These are phyloP conservation scores for Boletus huronensis DNA, from an alignment of 768 basidiomycete genomes.

Conservation along the genomic window DNA sequence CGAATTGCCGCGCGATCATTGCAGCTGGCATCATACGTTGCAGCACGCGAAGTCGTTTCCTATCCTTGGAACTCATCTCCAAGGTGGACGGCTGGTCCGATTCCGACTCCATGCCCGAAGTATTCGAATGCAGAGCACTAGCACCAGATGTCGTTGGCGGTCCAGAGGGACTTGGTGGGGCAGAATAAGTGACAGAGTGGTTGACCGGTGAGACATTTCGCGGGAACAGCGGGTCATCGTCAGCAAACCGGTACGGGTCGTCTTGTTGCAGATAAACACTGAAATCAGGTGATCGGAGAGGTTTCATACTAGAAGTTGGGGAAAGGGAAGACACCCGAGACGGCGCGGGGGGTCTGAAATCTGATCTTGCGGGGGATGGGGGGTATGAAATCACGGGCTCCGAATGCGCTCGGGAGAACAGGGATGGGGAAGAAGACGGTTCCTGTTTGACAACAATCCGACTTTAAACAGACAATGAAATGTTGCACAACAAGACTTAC, in stretches of 20 bases:
- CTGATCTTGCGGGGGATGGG: slow-evolving; percentile 4
- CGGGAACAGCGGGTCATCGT: neutral
- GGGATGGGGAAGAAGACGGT: neutral
- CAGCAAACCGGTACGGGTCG: slow-evolving; percentile 11
- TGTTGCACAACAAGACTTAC: slow-evolving; percentile 13
- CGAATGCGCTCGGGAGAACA: slow-evolving; percentile 7
- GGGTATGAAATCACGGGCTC: slow-evolving; percentile 11
- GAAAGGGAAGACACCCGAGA: slow-evolving; percentile 14
- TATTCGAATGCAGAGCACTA: slow-evolving; percentile 15
- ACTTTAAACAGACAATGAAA: neutral
- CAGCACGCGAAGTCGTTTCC: slow-evolving; percentile 38
- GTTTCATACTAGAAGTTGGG: neutral
- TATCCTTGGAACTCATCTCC: slow-evolving; percentile 29
- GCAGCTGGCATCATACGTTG: slow-evolving; percentile 52
- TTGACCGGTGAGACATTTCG: slow-evolving; percentile 5
- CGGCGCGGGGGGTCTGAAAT: neutral
- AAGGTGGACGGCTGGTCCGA: slow-evolving; percentile 15
- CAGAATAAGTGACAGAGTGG: slow-evolving; percentile 1
- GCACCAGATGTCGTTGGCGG: slow-evolving; percentile 17
- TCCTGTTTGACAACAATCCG: slow-evolving; percentile 6
- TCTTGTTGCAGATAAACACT: slow-evolving; percentile 14
- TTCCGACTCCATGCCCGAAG: slow-evolving; percentile 16
- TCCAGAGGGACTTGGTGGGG: slow-evolving; percentile 15
- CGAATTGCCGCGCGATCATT: slow-evolving; percentile 42
- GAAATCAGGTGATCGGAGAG: slow-evolving; percentile 11